Conservation (phyloP, 2,329 filamentous ascomycete species). For the Aureobasidium sp. region DNA sequence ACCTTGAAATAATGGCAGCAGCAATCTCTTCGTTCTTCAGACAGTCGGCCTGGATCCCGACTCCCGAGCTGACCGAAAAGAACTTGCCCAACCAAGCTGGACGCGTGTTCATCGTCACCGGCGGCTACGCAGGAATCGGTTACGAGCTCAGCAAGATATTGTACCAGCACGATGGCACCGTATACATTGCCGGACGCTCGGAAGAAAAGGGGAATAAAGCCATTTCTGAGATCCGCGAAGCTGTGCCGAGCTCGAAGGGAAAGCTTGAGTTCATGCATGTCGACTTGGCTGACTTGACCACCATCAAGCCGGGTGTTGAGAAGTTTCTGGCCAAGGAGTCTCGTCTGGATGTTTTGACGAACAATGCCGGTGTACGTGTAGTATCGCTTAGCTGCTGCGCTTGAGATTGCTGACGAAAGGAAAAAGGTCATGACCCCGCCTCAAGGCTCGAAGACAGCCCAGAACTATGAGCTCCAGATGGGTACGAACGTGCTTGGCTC, state of each 20-base stretch:
- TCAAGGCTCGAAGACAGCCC: constrained; percentile 26
- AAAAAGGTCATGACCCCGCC: constrained; percentile 26
- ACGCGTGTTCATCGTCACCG: constrained; percentile 48
- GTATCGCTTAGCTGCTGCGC: background rate
- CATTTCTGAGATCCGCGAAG: constrained; percentile 38
- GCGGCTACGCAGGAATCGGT: constrained; percentile 42
- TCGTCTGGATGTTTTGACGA: constrained; percentile 35
- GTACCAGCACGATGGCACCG: constrained; percentile 47
- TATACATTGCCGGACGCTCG: constrained; percentile 50
- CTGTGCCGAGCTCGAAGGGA: constrained; percentile 33
- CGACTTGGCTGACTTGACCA: constrained; percentile 34
- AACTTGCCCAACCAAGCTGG: constrained; percentile 37
- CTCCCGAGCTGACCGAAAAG: constrained; percentile 37
- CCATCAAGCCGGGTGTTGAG: constrained; percentile 29
- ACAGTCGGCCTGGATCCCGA: constrained; percentile 26
- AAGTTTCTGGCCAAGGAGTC: constrained; percentile 31
- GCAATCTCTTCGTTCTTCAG: constrained; percentile 16
- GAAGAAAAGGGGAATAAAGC: constrained; percentile 40
- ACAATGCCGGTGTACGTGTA: constrained; percentile 33
- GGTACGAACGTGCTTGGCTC: constrained; percentile 31
- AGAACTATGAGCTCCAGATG: constrained; percentile 21
- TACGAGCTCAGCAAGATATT: constrained; percentile 48
- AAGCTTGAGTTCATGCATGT: constrained; percentile 40
- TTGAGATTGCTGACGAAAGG: background rate
- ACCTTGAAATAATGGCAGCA: background rate